Evolutionary conservation across 805 yeast genomes (phyloP).

Genomic region (Maudiozyma bulderi): DNA sequence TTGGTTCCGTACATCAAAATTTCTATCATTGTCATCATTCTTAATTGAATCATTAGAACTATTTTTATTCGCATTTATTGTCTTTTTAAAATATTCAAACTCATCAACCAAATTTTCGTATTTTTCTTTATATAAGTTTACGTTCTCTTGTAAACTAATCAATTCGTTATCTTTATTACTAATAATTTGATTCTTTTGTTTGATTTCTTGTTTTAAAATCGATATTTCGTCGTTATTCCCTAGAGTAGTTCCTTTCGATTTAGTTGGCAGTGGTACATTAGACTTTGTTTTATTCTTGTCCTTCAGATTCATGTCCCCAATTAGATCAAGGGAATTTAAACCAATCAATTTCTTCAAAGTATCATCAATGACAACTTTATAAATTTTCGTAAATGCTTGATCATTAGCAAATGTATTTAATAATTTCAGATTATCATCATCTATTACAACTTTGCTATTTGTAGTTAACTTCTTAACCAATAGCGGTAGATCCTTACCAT

Average conservation of each 20-base stretch:
- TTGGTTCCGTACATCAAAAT: slow-evolving; percentile 14
- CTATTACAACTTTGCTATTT: not conserved
- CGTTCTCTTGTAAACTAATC: slow-evolving; percentile 9
- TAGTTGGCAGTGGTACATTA: not conserved
- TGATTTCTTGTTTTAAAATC: not conserved
- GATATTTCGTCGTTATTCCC: not conserved
- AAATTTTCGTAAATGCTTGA: slow-evolving; percentile 24
- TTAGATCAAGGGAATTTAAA: slow-evolving; percentile 18
- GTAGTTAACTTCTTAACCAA: slow-evolving; percentile 5
- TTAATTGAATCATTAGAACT: not conserved
- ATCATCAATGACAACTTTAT: slow-evolving; percentile 21
- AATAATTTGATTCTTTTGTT: slow-evolving; percentile 11
- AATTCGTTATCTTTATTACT: slow-evolving; percentile 16
- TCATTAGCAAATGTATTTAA: slow-evolving; percentile 24
- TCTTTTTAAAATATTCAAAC: slow-evolving; percentile 23
- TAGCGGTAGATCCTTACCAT: slow-evolving; percentile 22
- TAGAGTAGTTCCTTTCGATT: not conserved
- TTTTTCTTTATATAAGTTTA: slow-evolving; percentile 19
- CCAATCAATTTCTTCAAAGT: slow-evolving; percentile 28
- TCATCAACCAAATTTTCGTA: slow-evolving; percentile 21
- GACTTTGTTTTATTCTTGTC: not conserved
- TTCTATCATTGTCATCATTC: not conserved
- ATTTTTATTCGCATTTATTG: slow-evolving; percentile 3
- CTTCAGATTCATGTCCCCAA: too few species aligned
- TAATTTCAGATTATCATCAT: slow-evolving; percentile 6